phyloP scores from a whole-genome alignment of 768 basidiomycete genomes.

The Phaffia tasmanica region DNA sequence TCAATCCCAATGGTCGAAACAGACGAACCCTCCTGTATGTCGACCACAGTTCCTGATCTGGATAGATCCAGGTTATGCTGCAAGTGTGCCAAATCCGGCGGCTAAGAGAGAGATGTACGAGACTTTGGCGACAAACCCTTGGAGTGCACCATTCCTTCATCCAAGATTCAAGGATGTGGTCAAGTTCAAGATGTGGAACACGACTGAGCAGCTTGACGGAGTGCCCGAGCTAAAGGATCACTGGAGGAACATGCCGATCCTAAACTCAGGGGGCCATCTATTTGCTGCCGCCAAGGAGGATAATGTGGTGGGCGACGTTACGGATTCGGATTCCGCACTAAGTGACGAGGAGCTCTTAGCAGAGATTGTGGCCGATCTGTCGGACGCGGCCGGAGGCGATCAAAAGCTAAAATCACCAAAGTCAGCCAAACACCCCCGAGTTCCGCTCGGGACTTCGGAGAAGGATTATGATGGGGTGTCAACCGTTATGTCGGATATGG shows the following conservation, averaged over 20 bases:
- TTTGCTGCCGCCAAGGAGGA: conserved; percentile 36
- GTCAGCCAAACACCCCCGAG: conserved; percentile 9
- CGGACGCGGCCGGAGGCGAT: background rate
- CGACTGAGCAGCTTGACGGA: conserved; percentile 88
- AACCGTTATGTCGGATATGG: conserved; percentile 92
- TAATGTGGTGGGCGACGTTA: conserved; percentile 23
- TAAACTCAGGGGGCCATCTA: conserved; percentile 53
- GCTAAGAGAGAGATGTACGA: conserved; percentile 74
- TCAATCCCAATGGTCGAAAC: conserved; percentile 42
- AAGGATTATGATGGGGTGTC: conserved; percentile 80
- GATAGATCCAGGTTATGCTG: conserved; percentile 97
- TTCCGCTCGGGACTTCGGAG: conserved; percentile 55
- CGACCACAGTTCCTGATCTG: conserved; percentile 92
- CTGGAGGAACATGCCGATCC: conserved; percentile 73
- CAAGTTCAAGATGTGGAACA: conserved; percentile 96
- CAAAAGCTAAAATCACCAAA: background rate
- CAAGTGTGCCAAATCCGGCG: conserved; percentile 69
- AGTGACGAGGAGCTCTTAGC: conserved; percentile 53
- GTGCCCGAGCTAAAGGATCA: conserved; percentile 78
- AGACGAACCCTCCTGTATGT: conserved; percentile 46
- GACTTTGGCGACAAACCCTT: conserved; percentile 65
- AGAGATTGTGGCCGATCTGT: conserved; percentile 50
- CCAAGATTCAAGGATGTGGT: conserved; percentile 82
- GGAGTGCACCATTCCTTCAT: conserved; percentile 91
- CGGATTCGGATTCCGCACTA: conserved; percentile 16